Conservation (phyloP, 345 rosid genomes). For the Hibiscus syriacus region DNA sequence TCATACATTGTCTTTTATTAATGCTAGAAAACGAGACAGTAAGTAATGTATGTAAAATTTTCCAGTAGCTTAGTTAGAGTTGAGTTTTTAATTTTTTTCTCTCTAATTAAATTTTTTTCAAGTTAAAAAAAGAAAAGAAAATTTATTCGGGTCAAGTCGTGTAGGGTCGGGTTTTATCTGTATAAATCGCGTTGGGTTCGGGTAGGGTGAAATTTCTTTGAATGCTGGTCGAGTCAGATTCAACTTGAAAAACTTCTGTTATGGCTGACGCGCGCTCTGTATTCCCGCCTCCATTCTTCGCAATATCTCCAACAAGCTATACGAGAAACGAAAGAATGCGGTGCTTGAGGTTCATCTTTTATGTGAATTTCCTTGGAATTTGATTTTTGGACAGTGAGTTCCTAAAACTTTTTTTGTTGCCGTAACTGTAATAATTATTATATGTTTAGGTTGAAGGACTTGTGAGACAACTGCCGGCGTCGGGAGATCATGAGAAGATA, state of each 20-base stretch:
- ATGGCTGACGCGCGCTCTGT: constrained; percentile 72
- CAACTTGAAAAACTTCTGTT: constrained; percentile 4
- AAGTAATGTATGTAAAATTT: no score
- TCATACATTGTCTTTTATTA: no score
- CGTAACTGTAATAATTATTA: not conserved
- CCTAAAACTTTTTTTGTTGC: not conserved
- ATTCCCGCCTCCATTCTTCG: constrained; percentile 72
- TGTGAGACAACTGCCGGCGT: not conserved
- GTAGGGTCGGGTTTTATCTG: no score
- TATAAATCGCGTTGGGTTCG: no score
- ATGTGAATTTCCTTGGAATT: not conserved
- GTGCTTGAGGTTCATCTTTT: constrained; percentile 66
- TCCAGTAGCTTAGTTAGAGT: no score
- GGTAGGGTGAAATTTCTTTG: no score
- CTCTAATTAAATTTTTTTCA: no score
- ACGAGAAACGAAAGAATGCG: constrained; percentile 97
- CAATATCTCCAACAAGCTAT: constrained; percentile 91
- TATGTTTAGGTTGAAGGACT: not conserved
- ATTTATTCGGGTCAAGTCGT: no score
- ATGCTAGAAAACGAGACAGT: no score
- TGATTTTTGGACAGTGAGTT: not conserved
- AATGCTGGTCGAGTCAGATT: no score
- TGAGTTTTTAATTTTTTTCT: no score
- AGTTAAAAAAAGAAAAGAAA: no score
- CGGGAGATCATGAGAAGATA: not conserved